A percentile compares a stretch with the other conserved stretches of the same genome.
These are phyloP conservation scores for Rhizoctonia solani DNA, from an alignment of 1,284 basidiomycete species.

Conservation along the genomic window DNA sequence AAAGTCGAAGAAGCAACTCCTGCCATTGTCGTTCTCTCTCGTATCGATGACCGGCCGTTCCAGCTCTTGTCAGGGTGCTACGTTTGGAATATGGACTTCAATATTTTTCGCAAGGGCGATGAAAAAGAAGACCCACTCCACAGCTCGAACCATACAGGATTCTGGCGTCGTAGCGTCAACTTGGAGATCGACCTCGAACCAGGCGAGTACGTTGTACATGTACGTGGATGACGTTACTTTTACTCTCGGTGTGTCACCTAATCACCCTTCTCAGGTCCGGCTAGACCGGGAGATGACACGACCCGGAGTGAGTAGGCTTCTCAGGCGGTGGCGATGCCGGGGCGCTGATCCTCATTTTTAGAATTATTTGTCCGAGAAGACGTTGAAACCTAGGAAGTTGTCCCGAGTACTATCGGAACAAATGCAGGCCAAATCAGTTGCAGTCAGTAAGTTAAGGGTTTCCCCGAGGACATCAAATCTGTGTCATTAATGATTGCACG, in stretches of 20 bases:
- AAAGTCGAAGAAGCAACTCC: conserved; percentile 48
- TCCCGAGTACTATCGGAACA: conserved; percentile 48
- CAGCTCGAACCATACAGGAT: conserved; percentile 47
- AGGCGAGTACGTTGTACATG: conserved; percentile 60
- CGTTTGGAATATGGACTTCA: conserved; percentile 53
- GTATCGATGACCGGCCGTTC: conserved; percentile 55
- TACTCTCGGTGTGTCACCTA: not conserved
- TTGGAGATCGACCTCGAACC: conserved; percentile 50
- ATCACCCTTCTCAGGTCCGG: conserved; percentile 47
- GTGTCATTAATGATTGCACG: too few species aligned
- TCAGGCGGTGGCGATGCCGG: conserved; percentile 37
- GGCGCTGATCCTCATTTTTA: conserved; percentile 34
- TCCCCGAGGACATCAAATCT: too few species aligned
- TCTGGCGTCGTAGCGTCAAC: conserved; percentile 50
- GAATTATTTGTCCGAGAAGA: conserved; percentile 35
- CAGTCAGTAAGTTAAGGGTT: conserved; percentile 46
- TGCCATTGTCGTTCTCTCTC: conserved; percentile 55
- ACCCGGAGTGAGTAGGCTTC: conserved; percentile 42
- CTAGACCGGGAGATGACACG: conserved; percentile 46
- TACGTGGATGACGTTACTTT: conserved; percentile 41
- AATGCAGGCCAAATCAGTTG: conserved; percentile 53
- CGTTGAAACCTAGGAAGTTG: conserved; percentile 37
- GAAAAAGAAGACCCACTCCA: conserved; percentile 43
- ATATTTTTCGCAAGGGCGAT: conserved; percentile 53
- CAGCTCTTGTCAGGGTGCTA: conserved; percentile 46